These are phyloP conservation scores for Neurospora sp. DNA, from an alignment of 495 filamentous ascomycete species.

Conservation along the genomic window DNA sequence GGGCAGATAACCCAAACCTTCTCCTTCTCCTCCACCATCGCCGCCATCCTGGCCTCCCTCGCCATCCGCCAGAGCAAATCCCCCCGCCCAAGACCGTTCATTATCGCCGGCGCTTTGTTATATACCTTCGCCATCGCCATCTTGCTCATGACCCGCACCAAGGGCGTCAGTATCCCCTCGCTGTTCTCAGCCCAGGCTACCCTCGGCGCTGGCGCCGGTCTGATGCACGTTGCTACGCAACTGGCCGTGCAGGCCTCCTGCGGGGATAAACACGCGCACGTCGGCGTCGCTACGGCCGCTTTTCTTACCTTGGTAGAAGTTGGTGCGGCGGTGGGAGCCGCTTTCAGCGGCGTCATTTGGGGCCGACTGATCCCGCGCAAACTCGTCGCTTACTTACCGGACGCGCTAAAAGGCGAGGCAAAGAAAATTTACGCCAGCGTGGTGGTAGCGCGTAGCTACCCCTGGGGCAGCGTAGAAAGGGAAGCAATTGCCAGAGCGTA, in stretches of 20 bases:
- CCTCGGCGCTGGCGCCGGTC: conserved; percentile 54
- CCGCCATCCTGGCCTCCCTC: conserved; percentile 42
- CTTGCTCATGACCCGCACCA: conserved; percentile 56
- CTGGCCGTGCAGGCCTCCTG: conserved; percentile 47
- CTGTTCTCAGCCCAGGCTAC: conserved; percentile 60
- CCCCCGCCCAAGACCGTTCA: conserved; percentile 22
- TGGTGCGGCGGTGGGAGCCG: conserved; percentile 50
- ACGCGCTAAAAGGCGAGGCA: conserved; percentile 30
- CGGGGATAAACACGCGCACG: conserved; percentile 41
- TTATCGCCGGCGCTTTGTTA: conserved; percentile 43
- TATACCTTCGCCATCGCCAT: conserved; percentile 51
- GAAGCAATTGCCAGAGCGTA: conserved; percentile 46
- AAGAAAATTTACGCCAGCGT: conserved; percentile 44
- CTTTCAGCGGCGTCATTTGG: conserved; percentile 56
- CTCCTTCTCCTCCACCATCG: conserved; percentile 42
- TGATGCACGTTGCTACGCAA: conserved; percentile 48
- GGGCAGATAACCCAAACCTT: conserved; percentile 44
- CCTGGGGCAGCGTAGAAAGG: conserved; percentile 35
- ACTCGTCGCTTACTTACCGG: conserved; percentile 45
- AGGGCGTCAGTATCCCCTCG: conserved; percentile 39
- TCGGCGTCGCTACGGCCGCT: conserved; percentile 53
- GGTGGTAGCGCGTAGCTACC: conserved; percentile 39
- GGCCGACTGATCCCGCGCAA: conserved; percentile 41
- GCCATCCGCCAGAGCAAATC: conserved; percentile 41
- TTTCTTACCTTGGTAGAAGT: conserved; percentile 46